phyloP scores from a whole-genome alignment of 2,329 filamentous ascomycete genomes.

The Alternaria novae-zelandiae region DNA sequence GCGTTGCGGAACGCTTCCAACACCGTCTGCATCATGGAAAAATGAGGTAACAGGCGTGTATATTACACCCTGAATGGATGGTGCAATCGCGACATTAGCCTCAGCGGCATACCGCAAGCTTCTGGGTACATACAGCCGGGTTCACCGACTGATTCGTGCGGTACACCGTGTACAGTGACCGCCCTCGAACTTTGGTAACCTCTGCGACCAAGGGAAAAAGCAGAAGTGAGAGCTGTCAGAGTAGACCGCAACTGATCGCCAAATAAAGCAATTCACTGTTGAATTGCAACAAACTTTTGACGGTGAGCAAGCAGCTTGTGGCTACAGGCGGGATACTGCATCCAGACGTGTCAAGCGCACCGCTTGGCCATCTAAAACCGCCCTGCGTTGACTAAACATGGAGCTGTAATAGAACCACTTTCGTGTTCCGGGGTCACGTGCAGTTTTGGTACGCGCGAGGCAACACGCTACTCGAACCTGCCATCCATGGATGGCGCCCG shows the following conservation, averaged over 20 bases:
- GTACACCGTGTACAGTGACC: slow-evolving; percentile 10
- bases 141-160: slow-evolving; percentile 4
- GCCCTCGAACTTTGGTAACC: neutral
- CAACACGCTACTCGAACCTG: neutral
- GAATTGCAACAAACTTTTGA: neutral
- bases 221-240: slow-evolving; percentile 11
- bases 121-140: neutral
- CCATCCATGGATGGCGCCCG: neutral
- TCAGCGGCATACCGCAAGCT: slow-evolving; percentile 6
- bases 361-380: neutral
- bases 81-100: slow-evolving; percentile 13
- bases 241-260: slow-evolving; percentile 24
- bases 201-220: slow-evolving; percentile 8
- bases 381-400: slow-evolving; percentile 9
- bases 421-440: slow-evolving; percentile 5
- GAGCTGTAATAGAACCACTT: slow-evolving; percentile 16
- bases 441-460: neutral
- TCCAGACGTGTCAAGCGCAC: slow-evolving; percentile 7
- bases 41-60: slow-evolving; percentile 1
- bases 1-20: slow-evolving; percentile 2
- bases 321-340: neutral
- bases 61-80: slow-evolving; percentile 13
- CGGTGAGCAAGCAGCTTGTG: neutral
- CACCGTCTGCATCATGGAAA: slow-evolving; percentile 13
- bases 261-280: slow-evolving; percentile 13